phyloP scores from a whole-genome alignment of 1,284 basidiomycete genomes.

The Porodaedalea pini region DNA sequence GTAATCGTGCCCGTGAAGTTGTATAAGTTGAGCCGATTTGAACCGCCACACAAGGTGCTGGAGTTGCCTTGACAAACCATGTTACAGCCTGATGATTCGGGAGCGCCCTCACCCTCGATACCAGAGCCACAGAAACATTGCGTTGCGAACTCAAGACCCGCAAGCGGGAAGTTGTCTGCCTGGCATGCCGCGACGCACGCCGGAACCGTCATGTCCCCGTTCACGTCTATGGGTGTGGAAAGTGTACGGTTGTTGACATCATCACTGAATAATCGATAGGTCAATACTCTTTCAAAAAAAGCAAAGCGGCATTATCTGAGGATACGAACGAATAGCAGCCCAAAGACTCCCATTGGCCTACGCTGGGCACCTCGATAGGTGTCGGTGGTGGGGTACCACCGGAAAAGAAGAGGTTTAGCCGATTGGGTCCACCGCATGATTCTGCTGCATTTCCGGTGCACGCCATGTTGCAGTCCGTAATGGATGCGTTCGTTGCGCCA shows the following conservation, averaged over 20 bases:
- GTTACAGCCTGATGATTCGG: slow-evolving; percentile 46
- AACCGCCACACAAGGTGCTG: slow-evolving; percentile 64
- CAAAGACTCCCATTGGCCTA: slow-evolving; percentile 59
- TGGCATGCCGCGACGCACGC: slow-evolving; percentile 27
- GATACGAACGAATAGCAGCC: slow-evolving; percentile 59
- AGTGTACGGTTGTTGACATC: slow-evolving; percentile 24
- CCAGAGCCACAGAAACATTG: slow-evolving; percentile 54
- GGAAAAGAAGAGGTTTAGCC: slow-evolving; percentile 63
- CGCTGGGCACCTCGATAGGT: slow-evolving; percentile 45
- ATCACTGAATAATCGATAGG: slow-evolving; percentile 23
- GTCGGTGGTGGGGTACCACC: slow-evolving; percentile 51
- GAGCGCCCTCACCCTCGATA: slow-evolving; percentile 45
- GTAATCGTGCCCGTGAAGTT: slow-evolving; percentile 55
- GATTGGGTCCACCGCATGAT: slow-evolving; percentile 55
- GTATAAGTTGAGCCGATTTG: slow-evolving; percentile 53
- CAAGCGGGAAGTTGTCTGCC: slow-evolving; percentile 24
- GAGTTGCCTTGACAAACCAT: slow-evolving; percentile 63
- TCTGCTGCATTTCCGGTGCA: slow-evolving; percentile 59
- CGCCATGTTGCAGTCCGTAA: slow-evolving; percentile 48
- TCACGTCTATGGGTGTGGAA: slow-evolving; percentile 19
- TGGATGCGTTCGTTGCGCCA: slow-evolving; percentile 19
- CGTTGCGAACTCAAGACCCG: slow-evolving; percentile 34
- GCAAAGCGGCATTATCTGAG: slow-evolving; percentile 32
- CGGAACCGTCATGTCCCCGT: slow-evolving; percentile 28
- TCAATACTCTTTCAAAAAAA: slow-evolving; percentile 48